These are phyloP conservation scores for Penicillium brasilianum DNA, from an alignment of 2,329 filamentous ascomycete species.

Conservation along the genomic window DNA sequence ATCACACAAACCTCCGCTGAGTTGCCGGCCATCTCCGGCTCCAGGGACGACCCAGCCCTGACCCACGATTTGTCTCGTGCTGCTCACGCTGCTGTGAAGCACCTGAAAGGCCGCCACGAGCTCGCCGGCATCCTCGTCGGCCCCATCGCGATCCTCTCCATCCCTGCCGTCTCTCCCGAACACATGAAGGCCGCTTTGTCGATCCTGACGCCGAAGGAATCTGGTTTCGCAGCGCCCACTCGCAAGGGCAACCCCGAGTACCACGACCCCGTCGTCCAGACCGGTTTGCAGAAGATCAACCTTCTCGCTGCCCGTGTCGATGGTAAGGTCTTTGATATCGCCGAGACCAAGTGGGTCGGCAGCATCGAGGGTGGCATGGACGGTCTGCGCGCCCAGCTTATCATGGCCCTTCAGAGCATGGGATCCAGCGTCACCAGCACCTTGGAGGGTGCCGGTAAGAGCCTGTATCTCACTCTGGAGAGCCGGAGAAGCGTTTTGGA, in stretches of 20 bases:
- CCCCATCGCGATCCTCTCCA: conserved; percentile 76
- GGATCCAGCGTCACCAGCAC: conserved; percentile 76
- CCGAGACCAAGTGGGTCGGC: conserved; percentile 72
- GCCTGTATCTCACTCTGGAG: conserved; percentile 86
- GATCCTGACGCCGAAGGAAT: conserved; percentile 73
- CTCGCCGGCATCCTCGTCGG: conserved; percentile 80
- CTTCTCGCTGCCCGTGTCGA: conserved; percentile 87
- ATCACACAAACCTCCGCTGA: conserved; percentile 41
- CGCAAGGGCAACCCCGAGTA: conserved; percentile 78
- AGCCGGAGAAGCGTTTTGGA: conserved; percentile 80
- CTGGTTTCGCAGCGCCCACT: conserved; percentile 77
- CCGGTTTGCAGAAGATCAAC: conserved; percentile 82
- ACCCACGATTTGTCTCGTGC: conserved; percentile 65
- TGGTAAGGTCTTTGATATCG: conserved; percentile 78
- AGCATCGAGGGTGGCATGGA: conserved; percentile 81
- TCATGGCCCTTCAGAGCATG: conserved; percentile 78
- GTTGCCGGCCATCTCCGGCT: conserved; percentile 33
- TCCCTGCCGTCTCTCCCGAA: conserved; percentile 81
- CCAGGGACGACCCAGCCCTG: conserved; percentile 47
- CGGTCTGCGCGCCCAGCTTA: conserved; percentile 79
- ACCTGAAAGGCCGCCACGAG: conserved; percentile 60
- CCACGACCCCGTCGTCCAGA: conserved; percentile 78
- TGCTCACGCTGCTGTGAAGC: conserved; percentile 57
- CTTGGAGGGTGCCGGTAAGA: conserved; percentile 81
- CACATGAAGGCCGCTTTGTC: conserved; percentile 82